Evolutionary conservation across 306 rosid species (phyloP).

Genomic region (Alnus rubra): DNA sequence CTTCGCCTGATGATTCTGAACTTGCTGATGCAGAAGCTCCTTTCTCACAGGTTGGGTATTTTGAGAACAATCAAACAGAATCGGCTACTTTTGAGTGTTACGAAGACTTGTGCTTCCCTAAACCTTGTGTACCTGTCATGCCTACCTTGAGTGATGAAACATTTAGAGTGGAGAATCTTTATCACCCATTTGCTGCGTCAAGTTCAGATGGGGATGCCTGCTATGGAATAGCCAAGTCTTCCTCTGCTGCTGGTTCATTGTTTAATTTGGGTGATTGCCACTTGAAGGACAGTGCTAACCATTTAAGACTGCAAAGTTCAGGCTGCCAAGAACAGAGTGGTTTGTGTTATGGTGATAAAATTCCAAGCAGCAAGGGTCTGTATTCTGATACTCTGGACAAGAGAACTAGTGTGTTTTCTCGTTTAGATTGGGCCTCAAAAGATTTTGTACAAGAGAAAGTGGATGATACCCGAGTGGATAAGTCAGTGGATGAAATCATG

Average conservation of each 20-base stretch:
- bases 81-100: slow-evolving; percentile 7
- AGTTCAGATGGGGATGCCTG: slow-evolving; percentile 5
- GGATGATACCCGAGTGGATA: slow-evolving; percentile 5
- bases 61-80: slow-evolving; percentile 13
- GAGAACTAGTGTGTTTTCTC: slow-evolving; percentile 43
- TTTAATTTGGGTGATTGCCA: slow-evolving; percentile 11
- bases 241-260: slow-evolving; percentile 10
- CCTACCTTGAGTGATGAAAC: slow-evolving; percentile 16
- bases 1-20: slow-evolving; percentile 35
- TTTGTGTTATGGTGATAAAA: background rate
- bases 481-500: slow-evolving; percentile 3
- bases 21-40: slow-evolving; percentile 20
- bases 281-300: background rate
- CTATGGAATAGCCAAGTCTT: background rate
- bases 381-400: slow-evolving; percentile 27
- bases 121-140: slow-evolving; percentile 19
- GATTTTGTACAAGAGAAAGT: slow-evolving; percentile 4
- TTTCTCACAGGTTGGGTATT: background rate
- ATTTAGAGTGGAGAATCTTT: background rate
- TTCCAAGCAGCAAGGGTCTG: slow-evolving; percentile 16
- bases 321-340: slow-evolving; percentile 10
- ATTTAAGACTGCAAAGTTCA: background rate
- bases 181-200: background rate
- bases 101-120: slow-evolving; percentile 13
- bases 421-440: slow-evolving; percentile 32